Base-by-base conservation (phyloP, 768 basidiomycete species). In the Boletus huronensis region DNA sequence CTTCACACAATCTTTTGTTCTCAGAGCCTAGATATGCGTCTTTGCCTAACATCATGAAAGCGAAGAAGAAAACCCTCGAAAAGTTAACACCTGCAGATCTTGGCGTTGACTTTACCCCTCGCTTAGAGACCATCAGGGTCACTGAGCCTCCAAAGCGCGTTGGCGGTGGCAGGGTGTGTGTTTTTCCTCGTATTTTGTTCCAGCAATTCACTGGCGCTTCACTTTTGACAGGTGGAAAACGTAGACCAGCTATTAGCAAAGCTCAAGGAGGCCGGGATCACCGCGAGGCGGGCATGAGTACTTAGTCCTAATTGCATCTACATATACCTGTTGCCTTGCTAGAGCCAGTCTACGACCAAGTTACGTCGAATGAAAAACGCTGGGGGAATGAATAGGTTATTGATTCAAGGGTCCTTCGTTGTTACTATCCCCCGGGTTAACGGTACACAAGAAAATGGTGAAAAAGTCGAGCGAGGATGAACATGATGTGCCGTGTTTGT, bases 31-130 rank as follows among this genome's bases (percentile, higher is more conserved):
- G 96, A 61, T 99, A 97, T 66, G 97, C 97, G 0, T 93, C 95
- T n/a, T 71, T 99, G 55, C 93, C 93, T 4, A 94, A 93, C 63
- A 96, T 96, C 72, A 96, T 96, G 92, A 95, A 96, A 73, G 97
- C 97, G n/a, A 98, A 98, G 81, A 99, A 98, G 81, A 99, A 99
- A 76, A 87, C 89, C 14, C 73, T 98, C 40, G 87, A 95, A 73
- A 93, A 90, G 66, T 64, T 97, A 48, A 82, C 82, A 16, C 78
- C 93, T 1, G 76, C 78, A 23, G 93, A 94, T 61, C 83, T 98
- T 23, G 84, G 85, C 7, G 76, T 98, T 23, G 93, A 98, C 74
- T 80, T 92, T 50, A 80, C 83, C 0, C 93, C 93, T 16, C 79
- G 82, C 31, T 74, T 98, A 26, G 90, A 97, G 75, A 92, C 85